Evolutionary conservation across 2,329 filamentous ascomycete genomes (phyloP).

Genomic region (Orbilia quercus): DNA sequence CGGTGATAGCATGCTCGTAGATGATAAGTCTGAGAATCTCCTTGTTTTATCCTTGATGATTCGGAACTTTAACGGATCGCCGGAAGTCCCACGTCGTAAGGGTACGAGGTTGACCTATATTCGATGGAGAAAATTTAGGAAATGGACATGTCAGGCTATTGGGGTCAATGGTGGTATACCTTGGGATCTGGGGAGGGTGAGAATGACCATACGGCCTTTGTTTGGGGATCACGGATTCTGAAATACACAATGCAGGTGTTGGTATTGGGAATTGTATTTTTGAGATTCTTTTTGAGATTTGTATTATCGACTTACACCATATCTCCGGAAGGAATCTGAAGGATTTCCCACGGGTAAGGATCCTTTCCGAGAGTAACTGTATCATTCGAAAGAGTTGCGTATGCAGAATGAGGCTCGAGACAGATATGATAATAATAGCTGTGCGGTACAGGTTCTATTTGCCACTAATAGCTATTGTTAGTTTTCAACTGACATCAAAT

Average conservation of each 20-base stretch:
- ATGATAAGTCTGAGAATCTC: background rate
- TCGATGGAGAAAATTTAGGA: background rate
- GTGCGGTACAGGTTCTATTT: conserved; percentile 6
- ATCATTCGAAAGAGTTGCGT: conserved; percentile 3
- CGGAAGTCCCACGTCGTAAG: conserved; percentile 3
- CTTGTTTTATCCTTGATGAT: background rate
- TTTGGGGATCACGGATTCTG: conserved; percentile 16
- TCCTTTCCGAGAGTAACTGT: conserved; percentile 16
- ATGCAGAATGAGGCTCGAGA: background rate
- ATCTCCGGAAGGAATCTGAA: conserved; percentile 14
- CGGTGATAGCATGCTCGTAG: background rate
- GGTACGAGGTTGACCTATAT: conserved; percentile 12
- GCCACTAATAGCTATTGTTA: conserved; percentile 11
- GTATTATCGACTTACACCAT: conserved; percentile 11
- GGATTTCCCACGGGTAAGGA: conserved; percentile 20
- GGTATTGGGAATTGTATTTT: too few species aligned
- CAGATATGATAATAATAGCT: conserved; percentile 11
- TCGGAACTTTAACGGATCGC: conserved; percentile 1
- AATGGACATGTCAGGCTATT: background rate
- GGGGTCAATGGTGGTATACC: background rate
- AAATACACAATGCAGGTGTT: background rate
- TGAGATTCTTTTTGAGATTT: background rate
- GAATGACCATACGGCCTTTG: conserved; percentile 8
- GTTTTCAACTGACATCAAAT: too few species aligned
- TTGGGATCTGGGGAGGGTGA: conserved; percentile 7